These are phyloP conservation scores for Paratinospora sagittata DNA, from an alignment of 164 flowering plant species.

Conservation along the genomic window DNA sequence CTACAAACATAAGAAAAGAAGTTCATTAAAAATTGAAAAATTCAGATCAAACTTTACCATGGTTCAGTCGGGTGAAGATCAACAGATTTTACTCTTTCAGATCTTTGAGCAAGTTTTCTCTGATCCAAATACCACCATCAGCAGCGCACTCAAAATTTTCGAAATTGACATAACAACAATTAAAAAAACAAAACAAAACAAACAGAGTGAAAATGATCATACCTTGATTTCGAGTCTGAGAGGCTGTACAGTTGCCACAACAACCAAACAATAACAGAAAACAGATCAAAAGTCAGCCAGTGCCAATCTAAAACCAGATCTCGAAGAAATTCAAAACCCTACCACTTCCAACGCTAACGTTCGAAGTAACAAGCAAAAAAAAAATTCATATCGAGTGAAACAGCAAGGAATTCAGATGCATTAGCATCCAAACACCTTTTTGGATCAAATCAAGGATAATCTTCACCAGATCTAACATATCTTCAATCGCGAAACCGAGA, in stretches of 20 bases:
- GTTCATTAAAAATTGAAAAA: neutral
- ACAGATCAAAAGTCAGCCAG: constrained; percentile 20
- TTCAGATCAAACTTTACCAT: constrained; percentile 33
- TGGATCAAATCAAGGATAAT: neutral
- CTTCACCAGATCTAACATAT: neutral
- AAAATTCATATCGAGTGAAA: too few relatives aligned
- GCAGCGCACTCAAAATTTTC: constrained; percentile 3
- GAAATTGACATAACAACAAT: neutral
- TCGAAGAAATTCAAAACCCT: constrained; percentile 4
- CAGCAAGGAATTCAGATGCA: neutral
- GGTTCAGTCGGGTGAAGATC: constrained; percentile 93
- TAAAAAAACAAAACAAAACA: neutral
- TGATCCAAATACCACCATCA: constrained; percentile 32
- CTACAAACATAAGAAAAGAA: neutral
- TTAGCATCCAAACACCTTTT: neutral
- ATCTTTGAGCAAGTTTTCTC: constrained; percentile 88
- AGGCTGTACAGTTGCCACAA: constrained; percentile 45
- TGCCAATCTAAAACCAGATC: constrained; percentile 20
- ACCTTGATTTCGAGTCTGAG: constrained; percentile 95
- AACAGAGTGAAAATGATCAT: constrained; percentile 12
- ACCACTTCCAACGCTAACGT: neutral
- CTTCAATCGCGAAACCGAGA: neutral
- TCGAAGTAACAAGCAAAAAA: neutral
- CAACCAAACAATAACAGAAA: constrained; percentile 15
- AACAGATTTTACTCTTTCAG: constrained; percentile 87